phyloP scores from a whole-genome alignment of 1,139 yeast genomes.

The Zygotorulaspora mrakii region DNA sequence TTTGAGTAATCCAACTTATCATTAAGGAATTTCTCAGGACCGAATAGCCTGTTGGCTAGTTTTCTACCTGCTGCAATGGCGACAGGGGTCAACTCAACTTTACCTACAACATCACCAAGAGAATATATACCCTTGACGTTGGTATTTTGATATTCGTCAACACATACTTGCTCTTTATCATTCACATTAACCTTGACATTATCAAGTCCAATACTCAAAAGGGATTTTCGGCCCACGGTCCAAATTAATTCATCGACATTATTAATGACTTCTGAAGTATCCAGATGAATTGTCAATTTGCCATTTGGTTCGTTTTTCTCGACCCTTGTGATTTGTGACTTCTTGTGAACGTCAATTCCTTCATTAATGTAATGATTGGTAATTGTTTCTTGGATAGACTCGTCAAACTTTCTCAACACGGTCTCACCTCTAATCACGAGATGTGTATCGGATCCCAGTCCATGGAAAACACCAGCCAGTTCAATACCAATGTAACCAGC shows the following conservation, averaged over 20 bases:
- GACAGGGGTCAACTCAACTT: slow-evolving; percentile 92
- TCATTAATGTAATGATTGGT: slow-evolving; percentile 75
- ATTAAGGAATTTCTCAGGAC: slow-evolving; percentile 61
- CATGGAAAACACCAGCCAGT: slow-evolving; percentile 87
- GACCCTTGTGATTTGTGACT: slow-evolving; percentile 53
- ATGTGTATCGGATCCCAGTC: slow-evolving; percentile 84
- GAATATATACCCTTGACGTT: slow-evolving; percentile 70
- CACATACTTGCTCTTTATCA: slow-evolving; percentile 56
- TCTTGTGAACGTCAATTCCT: slow-evolving; percentile 77
- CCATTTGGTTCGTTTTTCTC: slow-evolving; percentile 57
- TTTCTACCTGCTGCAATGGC: slow-evolving; percentile 98
- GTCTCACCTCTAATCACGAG: slow-evolving; percentile 87
- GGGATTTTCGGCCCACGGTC: slow-evolving; percentile 89
- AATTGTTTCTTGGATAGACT: slow-evolving; percentile 69
- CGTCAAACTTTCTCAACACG: slow-evolving; percentile 83
- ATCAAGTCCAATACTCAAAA: slow-evolving; percentile 70
- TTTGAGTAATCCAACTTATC: slow-evolving; percentile 78
- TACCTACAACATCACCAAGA: slow-evolving; percentile 90
- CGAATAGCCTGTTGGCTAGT: slow-evolving; percentile 85
- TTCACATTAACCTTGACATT: slow-evolving; percentile 66
- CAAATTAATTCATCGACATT: slow-evolving; percentile 77
- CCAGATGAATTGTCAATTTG: slow-evolving; percentile 57
- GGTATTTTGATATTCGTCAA: slow-evolving; percentile 86
- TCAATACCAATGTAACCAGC: slow-evolving; percentile 98
- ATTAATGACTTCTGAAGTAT: slow-evolving; percentile 51